A percentile compares a stretch with the other conserved stretches of the same genome.
Evolutionary conservation across 306 rosid species (phyloP).

Genomic region (Cucumis cinereus): DNA sequence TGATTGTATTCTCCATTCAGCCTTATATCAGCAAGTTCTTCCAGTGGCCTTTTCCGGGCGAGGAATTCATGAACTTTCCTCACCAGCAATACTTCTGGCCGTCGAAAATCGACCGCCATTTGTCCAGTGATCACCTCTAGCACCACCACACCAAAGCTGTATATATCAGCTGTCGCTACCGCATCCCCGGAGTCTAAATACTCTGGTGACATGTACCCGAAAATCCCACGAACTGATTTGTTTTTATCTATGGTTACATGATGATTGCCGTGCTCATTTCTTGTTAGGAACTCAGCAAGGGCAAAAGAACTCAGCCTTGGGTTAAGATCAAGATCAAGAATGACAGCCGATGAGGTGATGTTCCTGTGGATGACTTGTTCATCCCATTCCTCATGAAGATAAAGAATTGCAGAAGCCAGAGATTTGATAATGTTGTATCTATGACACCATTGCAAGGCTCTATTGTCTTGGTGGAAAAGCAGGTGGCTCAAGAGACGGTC

Average conservation of each 20-base stretch:
- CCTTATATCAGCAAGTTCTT: conserved; percentile 56
- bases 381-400: conserved; percentile 98
- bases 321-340: conserved; percentile 72
- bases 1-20: conserved; percentile 52
- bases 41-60: conserved; percentile 38
- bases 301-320: conserved; percentile 77
- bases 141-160: conserved; percentile 82
- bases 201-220: conserved; percentile 90
- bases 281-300: conserved; percentile 77
- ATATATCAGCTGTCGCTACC: conserved; percentile 56
- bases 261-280: conserved; percentile 61
- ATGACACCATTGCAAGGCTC: conserved; percentile 52
- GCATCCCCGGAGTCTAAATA: conserved; percentile 67
- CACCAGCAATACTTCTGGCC: conserved; percentile 78
- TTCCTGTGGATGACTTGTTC: conserved; percentile 84
- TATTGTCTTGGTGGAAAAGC: conserved; percentile 39
- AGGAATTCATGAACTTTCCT: conserved; percentile 55
- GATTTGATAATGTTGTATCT: conserved; percentile 61
- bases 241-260: conserved; percentile 24
- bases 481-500: conserved; percentile 55
- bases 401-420: conserved; percentile 76
- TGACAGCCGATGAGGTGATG: conserved; percentile 85
- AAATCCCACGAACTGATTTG: conserved; percentile 62
- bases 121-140: conserved; percentile 73
- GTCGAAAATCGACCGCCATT: conserved; percentile 78